Percentiles rank a stretch among this genome's conserved stretches.
Evolutionary conservation across 306 rosid genomes (phyloP).

Genomic region (Astragalus glycyphyllos): DNA sequence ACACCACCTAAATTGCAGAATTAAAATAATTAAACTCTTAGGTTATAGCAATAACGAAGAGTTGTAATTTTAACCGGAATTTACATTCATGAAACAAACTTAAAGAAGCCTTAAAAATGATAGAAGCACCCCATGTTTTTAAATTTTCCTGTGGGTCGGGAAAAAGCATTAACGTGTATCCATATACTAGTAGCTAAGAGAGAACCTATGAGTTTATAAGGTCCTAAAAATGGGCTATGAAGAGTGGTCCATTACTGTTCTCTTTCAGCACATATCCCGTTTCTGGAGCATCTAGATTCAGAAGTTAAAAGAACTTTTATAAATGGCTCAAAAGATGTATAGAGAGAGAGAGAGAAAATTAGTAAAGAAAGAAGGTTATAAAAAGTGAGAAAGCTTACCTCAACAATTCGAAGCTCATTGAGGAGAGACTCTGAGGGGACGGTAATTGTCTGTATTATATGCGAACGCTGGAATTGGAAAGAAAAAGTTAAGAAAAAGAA

Average conservation of each 20-base stretch:
- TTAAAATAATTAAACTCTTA: constrained; percentile 18
- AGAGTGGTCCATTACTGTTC: background rate
- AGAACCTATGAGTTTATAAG: constrained; percentile 18
- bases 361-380: constrained; percentile 29
- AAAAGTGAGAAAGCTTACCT: constrained; percentile 65
- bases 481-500: constrained; percentile 24
- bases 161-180: constrained; percentile 4
- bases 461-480: constrained; percentile 78
- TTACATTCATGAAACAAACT: constrained; percentile 9
- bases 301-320: background rate
- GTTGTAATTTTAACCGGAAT: constrained; percentile 9
- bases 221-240: constrained; percentile 1
- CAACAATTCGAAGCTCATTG: constrained; percentile 93
- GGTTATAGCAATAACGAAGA: constrained; percentile 16
- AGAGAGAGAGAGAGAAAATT: constrained; percentile 10
- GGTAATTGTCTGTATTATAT: constrained; percentile 85
- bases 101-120: constrained; percentile 15
- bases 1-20: constrained; percentile 10
- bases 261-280: constrained; percentile 25
- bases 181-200: constrained; percentile 26
- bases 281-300: constrained; percentile 8
- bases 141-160: background rate
- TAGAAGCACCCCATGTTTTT: constrained; percentile 35
- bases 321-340: constrained; percentile 2
- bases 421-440: constrained; percentile 94